Conservation (phyloP, 129 eudicot genomes). For the Artemisia annua region DNA sequence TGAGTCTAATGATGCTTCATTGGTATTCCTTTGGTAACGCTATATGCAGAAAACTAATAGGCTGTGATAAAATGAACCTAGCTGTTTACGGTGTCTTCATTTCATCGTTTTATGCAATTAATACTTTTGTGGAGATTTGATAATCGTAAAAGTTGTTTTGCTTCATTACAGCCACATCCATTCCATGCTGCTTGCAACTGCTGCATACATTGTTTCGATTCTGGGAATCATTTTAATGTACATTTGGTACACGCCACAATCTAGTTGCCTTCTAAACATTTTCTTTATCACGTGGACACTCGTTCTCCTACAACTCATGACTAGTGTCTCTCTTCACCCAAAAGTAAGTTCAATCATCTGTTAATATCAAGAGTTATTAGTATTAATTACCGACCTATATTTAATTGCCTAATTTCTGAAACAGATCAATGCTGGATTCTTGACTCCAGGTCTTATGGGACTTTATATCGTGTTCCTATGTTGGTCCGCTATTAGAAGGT, state of each 20-base stretch:
- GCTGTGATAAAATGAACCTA: too few species aligned
- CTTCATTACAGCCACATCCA: conserved; percentile 57
- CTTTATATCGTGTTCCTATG: conserved; percentile 79
- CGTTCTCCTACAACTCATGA: conserved; percentile 79
- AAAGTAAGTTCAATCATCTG: conserved; percentile 38
- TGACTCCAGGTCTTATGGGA: conserved; percentile 89
- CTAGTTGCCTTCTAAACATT: conserved; percentile 69
- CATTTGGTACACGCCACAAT: conserved; percentile 79
- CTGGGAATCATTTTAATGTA: conserved; percentile 72
- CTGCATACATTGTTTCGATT: conserved; percentile 59
- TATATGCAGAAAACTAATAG: too few species aligned
- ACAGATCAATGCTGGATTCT: conserved; percentile 66
- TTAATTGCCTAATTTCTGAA: conserved; percentile 3
- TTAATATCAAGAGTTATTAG: too few species aligned
- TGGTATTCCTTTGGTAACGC: too few species aligned
- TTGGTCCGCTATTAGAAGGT: conserved; percentile 96
- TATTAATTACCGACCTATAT: too few species aligned
- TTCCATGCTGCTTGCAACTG: conserved; percentile 62
- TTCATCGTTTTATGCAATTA: not conserved
- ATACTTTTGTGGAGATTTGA: not conserved
- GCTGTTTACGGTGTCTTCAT: not conserved
- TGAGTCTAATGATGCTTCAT: too few species aligned
- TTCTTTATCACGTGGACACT: conserved; percentile 79
- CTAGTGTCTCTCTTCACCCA: conserved; percentile 77
- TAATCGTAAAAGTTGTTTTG: conserved; percentile 8